Base-by-base conservation (phyloP, 176 grass and related monocot species). In the Phyllostachys edulis region DNA sequence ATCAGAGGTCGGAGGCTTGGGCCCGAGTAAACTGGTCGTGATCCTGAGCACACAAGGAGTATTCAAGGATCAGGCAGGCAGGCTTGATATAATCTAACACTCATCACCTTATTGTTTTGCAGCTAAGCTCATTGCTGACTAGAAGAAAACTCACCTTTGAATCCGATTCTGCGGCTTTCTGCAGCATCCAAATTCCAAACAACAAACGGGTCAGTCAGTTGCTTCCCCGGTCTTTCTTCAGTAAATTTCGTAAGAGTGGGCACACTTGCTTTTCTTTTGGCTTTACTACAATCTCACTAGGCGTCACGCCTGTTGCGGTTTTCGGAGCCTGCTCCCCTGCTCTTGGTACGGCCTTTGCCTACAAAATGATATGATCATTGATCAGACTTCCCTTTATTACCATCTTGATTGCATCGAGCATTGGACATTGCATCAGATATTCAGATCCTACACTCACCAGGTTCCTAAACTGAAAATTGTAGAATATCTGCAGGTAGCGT, bases 391-490 rank as follows among this genome's bases (percentile, higher is more conserved):
- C 32, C 2, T 34, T 34, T 34, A 34, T 34, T 34, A 34, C 1
- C 32, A 34, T 34, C 32, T 34, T 34, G 32, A 34, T 34, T 34
- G 32, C 32, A 34, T 34, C 2, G 32, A 34, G 32, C 32, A 34
- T 34, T 34, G 32, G 32, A 34, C 32, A 34, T 34, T 34, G 32
- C 32, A 34, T 34, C 32, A 34, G 32, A 34, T 34, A 34, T 34
- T 34, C 32, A 34, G 32, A 34, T 34, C 39, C 4, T 80, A 9
- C 15, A 79, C 88, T 84, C 67, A 97, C 94, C 90, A 94, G 79
- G 9, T 88, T 94, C 73, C 94, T 87, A 15, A 90, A 94, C 61
- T 90, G 94, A 70, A 94, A 88, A 64, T 97, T 94, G 85, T 94
- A 97, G 54, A 97, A 83, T 68, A 97, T 90, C 45, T 92, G 88